A percentile compares a stretch with the other conserved stretches of the same genome.
These are phyloP conservation scores for Yarrowia deformans DNA, from an alignment of 805 yeast genomes.

Conservation along the genomic window DNA sequence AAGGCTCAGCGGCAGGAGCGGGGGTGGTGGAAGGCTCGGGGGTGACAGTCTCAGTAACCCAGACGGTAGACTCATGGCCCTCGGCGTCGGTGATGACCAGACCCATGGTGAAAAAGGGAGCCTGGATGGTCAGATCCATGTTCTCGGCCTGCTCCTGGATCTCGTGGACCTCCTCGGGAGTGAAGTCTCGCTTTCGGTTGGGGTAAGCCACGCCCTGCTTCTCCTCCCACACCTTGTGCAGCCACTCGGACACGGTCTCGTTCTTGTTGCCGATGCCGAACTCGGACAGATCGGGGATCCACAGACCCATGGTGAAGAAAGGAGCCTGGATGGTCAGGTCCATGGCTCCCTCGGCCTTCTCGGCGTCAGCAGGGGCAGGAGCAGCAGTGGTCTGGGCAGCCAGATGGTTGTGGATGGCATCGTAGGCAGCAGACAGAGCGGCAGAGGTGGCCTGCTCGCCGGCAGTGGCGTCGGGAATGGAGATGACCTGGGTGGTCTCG, in stretches of 20 bases:
- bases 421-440: conserved; percentile 21
- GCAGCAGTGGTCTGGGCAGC: conserved; percentile 18
- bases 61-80: conserved; percentile 3
- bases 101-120: conserved; percentile 35
- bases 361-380: conserved; percentile 8
- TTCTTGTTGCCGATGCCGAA: conserved; percentile 22
- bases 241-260: conserved; percentile 19
- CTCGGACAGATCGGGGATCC: conserved; percentile 24
- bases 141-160: conserved; percentile 20
- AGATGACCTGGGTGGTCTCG: conserved; percentile 30
- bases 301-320: conserved; percentile 24
- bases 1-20: conserved; percentile 3
- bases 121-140: conserved; percentile 30
- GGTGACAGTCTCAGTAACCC: conserved; percentile 25
- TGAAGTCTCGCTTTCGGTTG: conserved; percentile 19
- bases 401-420: conserved; percentile 24
- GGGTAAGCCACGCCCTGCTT: conserved; percentile 12
- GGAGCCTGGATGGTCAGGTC: conserved; percentile 29
- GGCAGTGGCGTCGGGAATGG: conserved; percentile 3
- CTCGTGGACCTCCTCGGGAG: conserved; percentile 7
- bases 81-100: conserved; percentile 10
- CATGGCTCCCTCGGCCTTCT: conserved; percentile 15
- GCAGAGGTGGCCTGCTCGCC: conserved; percentile 18
- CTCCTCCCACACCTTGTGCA: conserved; percentile 7
- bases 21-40: conserved; percentile 5